phyloP scores from a whole-genome alignment of 352 stramenopile species.

The Globisporangium apiculatum region DNA sequence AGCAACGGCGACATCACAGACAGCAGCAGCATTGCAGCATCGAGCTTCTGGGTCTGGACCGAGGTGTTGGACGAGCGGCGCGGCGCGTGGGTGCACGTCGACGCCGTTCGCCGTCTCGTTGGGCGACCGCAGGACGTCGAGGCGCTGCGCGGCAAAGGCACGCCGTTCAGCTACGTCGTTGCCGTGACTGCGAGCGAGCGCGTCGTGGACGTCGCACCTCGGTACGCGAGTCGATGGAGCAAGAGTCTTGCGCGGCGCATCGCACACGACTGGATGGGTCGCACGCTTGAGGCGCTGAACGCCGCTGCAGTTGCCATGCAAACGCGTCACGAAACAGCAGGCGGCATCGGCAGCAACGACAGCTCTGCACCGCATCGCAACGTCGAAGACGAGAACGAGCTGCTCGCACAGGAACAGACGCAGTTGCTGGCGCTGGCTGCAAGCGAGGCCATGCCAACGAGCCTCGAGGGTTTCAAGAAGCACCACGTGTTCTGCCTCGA shows the following conservation, averaged over 20 bases:
- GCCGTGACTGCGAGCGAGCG: constrained; percentile 37
- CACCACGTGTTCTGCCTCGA: constrained; percentile 79
- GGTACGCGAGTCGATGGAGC: constrained; percentile 61
- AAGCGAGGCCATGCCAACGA: constrained; percentile 65
- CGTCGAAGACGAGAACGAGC: constrained; percentile 9
- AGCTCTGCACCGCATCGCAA: too few species aligned
- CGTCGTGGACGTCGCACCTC: constrained; percentile 54
- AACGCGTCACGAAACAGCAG: too few species aligned
- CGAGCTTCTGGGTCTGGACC: constrained; percentile 51
- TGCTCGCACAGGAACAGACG: constrained; percentile 29
- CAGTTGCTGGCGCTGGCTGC: constrained; percentile 23
- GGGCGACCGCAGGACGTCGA: constrained; percentile 43
- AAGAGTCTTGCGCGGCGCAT: constrained; percentile 46
- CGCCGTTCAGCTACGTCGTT: constrained; percentile 58
- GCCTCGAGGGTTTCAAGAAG: constrained; percentile 68
- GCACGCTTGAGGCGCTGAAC: constrained; percentile 37
- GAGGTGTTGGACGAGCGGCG: constrained; percentile 55
- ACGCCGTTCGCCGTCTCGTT: constrained; percentile 41
- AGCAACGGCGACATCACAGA: neutral
- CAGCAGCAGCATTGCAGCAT: neutral
- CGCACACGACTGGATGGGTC: constrained; percentile 43
- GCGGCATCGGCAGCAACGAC: too few species aligned
- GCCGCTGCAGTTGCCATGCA: neutral
- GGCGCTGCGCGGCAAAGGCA: constrained; percentile 31
- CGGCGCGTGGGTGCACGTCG: constrained; percentile 51